Conservation (phyloP, 441 rosid species). For the Breynia disticha region DNA sequence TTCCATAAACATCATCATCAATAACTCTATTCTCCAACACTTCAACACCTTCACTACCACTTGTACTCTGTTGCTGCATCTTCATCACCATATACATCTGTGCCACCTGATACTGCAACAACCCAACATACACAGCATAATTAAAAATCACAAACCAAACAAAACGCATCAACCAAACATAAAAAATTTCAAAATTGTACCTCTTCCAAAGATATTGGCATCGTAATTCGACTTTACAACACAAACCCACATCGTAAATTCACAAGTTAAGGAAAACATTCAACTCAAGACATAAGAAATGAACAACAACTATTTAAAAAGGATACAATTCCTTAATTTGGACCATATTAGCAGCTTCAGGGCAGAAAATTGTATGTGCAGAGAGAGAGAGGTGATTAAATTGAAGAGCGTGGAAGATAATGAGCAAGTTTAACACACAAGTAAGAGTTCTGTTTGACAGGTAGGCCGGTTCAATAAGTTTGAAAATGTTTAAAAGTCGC, state of each 20-base stretch:
- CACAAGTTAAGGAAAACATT: constrained; percentile 22
- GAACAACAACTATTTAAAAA: no score
- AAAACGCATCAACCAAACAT: not conserved
- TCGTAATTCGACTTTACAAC: constrained; percentile 46
- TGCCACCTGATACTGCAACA: constrained; percentile 61
- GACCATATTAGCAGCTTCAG: constrained; percentile 29
- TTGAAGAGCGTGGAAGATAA: no score
- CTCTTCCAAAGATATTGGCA: constrained; percentile 66
- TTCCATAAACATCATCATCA: constrained; percentile 35
- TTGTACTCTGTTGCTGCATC: constrained; percentile 58
- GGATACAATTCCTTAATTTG: constrained; percentile 67
- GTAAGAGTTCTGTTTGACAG: no score
- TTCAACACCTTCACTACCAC: constrained; percentile 46
- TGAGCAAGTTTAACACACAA: no score
- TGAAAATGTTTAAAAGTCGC: no score
- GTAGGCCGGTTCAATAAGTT: no score
- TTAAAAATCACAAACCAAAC: not conserved
- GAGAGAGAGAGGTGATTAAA: no score
- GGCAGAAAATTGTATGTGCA: not conserved
- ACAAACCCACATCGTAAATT: constrained; percentile 9
- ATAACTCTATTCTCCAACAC: constrained; percentile 38
- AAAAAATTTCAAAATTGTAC: constrained; percentile 17
- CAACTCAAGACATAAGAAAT: not conserved
- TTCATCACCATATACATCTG: constrained; percentile 50
- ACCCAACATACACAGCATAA: not conserved